Percentiles rank a stretch among this genome's conserved stretches.
Conservation (phyloP, 352 stramenopile genomes). For the Phytophthora pisi region DNA sequence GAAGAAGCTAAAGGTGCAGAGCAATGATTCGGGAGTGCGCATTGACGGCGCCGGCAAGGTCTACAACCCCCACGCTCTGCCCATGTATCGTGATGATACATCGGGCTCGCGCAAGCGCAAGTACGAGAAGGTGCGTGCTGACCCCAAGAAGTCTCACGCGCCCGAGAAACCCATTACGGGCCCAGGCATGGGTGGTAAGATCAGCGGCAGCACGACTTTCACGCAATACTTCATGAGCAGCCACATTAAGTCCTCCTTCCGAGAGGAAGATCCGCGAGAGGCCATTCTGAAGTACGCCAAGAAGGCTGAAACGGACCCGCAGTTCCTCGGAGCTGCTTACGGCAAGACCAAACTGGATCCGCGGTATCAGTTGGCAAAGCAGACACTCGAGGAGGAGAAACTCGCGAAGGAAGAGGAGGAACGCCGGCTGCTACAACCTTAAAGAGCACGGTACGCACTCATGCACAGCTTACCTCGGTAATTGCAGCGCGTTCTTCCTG, state of each 20-base stretch:
- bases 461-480: background rate
- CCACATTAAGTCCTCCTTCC: slow-evolving; percentile 87
- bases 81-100: slow-evolving; percentile 82
- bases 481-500: background rate
- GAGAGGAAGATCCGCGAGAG: slow-evolving; percentile 83
- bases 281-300: slow-evolving; percentile 90
- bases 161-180: slow-evolving; percentile 79
- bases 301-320: slow-evolving; percentile 66
- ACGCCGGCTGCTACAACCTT: slow-evolving; percentile 70
- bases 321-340: slow-evolving; percentile 72
- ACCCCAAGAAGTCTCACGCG: slow-evolving; percentile 77
- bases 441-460: slow-evolving; percentile 10
- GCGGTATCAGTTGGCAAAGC: slow-evolving; percentile 72
- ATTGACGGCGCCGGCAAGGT: slow-evolving; percentile 76
- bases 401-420: slow-evolving; percentile 80
- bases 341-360: slow-evolving; percentile 70
- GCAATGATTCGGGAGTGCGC: slow-evolving; percentile 60
- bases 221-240: slow-evolving; percentile 91
- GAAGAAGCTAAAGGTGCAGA: slow-evolving; percentile 74
- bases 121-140: slow-evolving; percentile 65
- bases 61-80: slow-evolving; percentile 77
- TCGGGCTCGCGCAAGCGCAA: slow-evolving; percentile 68
- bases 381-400: slow-evolving; percentile 85
- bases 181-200: slow-evolving; percentile 77
- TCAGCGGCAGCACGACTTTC: slow-evolving; percentile 82